Percentiles rank a stretch among this genome's conserved stretches.
These are phyloP conservation scores for Isabelozyma gotoi DNA, from an alignment of 805 yeast genomes.

Conservation along the genomic window DNA sequence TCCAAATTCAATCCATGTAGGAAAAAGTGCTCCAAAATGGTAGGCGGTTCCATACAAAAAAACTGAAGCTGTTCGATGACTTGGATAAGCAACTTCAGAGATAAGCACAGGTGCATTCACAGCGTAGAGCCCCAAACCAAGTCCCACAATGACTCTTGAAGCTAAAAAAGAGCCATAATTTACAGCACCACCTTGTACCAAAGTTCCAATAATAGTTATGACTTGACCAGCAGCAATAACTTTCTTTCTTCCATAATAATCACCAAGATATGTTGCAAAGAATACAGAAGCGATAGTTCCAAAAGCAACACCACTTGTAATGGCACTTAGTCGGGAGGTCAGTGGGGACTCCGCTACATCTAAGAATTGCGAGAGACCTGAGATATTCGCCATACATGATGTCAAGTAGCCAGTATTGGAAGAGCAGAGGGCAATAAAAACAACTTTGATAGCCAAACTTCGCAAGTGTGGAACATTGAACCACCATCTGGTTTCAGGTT, in stretches of 20 bases:
- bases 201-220: constrained; percentile 30
- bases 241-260: constrained; percentile 41
- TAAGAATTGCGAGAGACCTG: constrained; percentile 42
- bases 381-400: constrained; percentile 50
- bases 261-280: constrained; percentile 27
- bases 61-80: constrained; percentile 39
- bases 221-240: constrained; percentile 22
- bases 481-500: constrained; percentile 14
- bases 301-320: constrained; percentile 30
- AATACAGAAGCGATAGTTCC: constrained; percentile 27
- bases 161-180: constrained; percentile 39
- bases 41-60: constrained; percentile 10
- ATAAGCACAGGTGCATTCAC: constrained; percentile 48
- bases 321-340: constrained; percentile 23
- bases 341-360: constrained; percentile 36
- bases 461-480: constrained; percentile 36
- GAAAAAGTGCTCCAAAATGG: background rate
- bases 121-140: constrained; percentile 40
- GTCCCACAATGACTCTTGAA: constrained; percentile 48
- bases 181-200: constrained; percentile 35
- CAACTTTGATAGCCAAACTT: constrained; percentile 34
- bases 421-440: constrained; percentile 44
- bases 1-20: constrained; percentile 2
- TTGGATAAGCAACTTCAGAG: constrained; percentile 51
- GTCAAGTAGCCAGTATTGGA: constrained; percentile 51